Evolutionary conservation across 176 grass and related monocot species (phyloP).

Genomic region (Alopecurus myosuroides): DNA sequence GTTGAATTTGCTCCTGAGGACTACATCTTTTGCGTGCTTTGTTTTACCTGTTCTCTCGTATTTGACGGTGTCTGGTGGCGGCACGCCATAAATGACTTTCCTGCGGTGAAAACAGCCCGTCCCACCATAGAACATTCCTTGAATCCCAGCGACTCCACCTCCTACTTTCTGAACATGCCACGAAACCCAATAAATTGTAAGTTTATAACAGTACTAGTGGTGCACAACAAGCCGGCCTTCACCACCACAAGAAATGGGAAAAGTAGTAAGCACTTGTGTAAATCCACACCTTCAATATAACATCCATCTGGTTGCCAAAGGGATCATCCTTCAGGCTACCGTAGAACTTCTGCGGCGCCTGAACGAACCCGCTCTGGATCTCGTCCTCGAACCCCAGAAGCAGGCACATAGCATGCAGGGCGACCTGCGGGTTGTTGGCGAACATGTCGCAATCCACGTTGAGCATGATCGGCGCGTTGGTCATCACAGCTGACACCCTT

Average conservation of each 20-base stretch:
- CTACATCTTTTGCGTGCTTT: not conserved
- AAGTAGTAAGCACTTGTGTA: not conserved
- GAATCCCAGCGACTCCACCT: not conserved
- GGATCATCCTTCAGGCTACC: slow-evolving; percentile 45
- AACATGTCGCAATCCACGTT: slow-evolving; percentile 82
- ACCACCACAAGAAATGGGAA: not conserved
- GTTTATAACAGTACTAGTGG: not conserved
- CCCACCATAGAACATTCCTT: slow-evolving; percentile 31
- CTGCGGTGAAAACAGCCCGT: slow-evolving; percentile 61
- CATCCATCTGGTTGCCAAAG: slow-evolving; percentile 46
- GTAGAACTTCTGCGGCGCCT: slow-evolving; percentile 39
- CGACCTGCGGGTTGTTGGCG: slow-evolving; percentile 31
- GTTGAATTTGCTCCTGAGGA: not conserved
- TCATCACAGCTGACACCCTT: slow-evolving; percentile 49
- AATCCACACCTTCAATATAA: not conserved
- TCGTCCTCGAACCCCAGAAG: slow-evolving; percentile 37
- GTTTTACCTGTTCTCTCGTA: not conserved
- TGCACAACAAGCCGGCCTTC: not conserved
- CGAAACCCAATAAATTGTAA: not conserved
- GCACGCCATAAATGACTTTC: slow-evolving; percentile 37
- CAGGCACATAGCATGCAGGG: slow-evolving; percentile 43
- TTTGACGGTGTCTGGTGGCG: not conserved
- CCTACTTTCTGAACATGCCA: not conserved
- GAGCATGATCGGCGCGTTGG: slow-evolving; percentile 47
- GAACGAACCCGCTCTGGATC: slow-evolving; percentile 30